phyloP scores from a whole-genome alignment of 1,139 yeast genomes.

The Oligophagozyma castellii region DNA sequence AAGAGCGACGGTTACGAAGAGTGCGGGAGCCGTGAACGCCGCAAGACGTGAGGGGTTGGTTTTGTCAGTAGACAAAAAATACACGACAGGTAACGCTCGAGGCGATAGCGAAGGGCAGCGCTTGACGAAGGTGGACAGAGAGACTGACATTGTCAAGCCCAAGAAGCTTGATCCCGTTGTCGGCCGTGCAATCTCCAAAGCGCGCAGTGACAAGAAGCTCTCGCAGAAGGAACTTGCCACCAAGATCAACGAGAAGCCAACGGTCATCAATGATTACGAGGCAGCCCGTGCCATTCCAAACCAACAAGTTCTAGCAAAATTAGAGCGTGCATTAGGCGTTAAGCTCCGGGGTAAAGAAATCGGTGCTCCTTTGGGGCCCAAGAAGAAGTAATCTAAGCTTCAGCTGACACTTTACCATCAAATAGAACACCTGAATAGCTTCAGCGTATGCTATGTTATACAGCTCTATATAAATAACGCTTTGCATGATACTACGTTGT shows the following conservation, averaged over 20 bases:
- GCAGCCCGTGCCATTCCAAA: conserved; percentile 94
- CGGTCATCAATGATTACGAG: conserved; percentile 89
- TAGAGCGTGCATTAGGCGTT: conserved; percentile 89
- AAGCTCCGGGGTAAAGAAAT: conserved; percentile 93
- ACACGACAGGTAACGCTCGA: conserved; percentile 50
- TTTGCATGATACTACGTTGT: too few relatives aligned
- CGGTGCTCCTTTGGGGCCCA: conserved; percentile 64
- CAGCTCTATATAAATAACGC: too few relatives aligned
- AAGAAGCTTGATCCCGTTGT: conserved; percentile 74
- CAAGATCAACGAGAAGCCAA: conserved; percentile 89
- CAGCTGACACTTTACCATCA: too few relatives aligned
- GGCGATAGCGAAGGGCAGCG: conserved; percentile 87
- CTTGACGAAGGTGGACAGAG: conserved; percentile 82
- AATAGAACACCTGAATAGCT: too few relatives aligned
- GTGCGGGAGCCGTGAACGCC: conserved; percentile 69
- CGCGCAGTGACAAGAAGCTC: conserved; percentile 75
- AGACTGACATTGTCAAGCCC: conserved; percentile 87
- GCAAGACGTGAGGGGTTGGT: conserved; percentile 89
- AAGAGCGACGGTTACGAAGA: conserved; percentile 69
- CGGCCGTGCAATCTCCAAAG: conserved; percentile 78
- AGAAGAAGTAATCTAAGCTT: too few relatives aligned
- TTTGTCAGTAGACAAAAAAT: conserved; percentile 86
- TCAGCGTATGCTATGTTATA: too few relatives aligned
- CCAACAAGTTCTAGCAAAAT: conserved; percentile 83
- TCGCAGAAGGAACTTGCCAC: conserved; percentile 97